A percentile compares a stretch with the other conserved stretches of the same genome.
phyloP scores from a whole-genome alignment of 208 protist genomes.

The Porcisia hertigi region DNA sequence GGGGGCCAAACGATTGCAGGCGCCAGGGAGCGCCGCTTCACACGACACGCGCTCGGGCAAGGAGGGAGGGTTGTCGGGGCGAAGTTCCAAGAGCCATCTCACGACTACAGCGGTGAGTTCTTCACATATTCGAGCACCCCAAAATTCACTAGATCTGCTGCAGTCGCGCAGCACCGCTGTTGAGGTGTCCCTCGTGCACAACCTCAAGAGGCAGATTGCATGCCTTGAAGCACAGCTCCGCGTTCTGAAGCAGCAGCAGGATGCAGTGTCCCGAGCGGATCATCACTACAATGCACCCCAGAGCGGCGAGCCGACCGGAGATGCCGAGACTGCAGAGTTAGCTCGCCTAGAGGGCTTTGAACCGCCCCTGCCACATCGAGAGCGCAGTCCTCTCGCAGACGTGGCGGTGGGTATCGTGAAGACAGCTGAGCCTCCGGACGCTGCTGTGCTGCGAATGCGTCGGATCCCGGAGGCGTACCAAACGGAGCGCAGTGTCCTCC shows the following conservation, averaged over 20 bases:
- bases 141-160: too few species aligned
- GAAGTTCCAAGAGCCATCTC: background rate
- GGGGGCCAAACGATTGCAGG: background rate
- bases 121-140: too few species aligned
- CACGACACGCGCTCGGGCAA: background rate
- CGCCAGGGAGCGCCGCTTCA: background rate
- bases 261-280: constrained; percentile 4
- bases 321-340: too few species aligned
- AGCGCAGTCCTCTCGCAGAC: constrained; percentile 10
- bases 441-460: constrained; percentile 4
- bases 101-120: background rate
- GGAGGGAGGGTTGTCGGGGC: background rate
- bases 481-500: constrained; percentile 41
- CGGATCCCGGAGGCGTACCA: constrained; percentile 33
- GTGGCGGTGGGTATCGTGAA: background rate
- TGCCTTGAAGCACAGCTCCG: constrained; percentile 64
- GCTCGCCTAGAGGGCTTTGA: background rate
- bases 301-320: background rate
- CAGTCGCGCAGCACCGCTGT: constrained; percentile 9
- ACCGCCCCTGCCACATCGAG: constrained; percentile 9
- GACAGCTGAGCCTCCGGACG: background rate
- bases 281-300: background rate
- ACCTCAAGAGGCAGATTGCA: constrained; percentile 68
- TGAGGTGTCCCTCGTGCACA: constrained; percentile 56
- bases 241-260: constrained; percentile 31